These are phyloP conservation scores for Termitomyces sp. DNA, from an alignment of 768 basidiomycete species.

Conservation along the genomic window DNA sequence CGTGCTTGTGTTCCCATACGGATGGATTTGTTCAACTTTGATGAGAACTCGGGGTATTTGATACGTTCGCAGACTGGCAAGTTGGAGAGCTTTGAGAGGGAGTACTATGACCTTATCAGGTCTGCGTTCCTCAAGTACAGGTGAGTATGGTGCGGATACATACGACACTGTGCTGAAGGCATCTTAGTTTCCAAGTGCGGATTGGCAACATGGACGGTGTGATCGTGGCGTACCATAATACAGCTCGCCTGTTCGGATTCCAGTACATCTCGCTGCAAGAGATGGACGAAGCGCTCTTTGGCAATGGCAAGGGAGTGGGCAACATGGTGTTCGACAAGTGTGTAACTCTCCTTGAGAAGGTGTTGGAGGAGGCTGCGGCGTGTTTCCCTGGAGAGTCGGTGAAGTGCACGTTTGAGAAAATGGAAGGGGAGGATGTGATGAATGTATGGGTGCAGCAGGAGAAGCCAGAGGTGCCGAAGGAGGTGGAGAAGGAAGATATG, in stretches of 20 bases:
- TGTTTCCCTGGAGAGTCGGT: conserved; percentile 69
- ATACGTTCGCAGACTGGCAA: conserved; percentile 62
- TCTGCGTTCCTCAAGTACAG: conserved; percentile 94
- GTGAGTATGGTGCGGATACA: conserved; percentile 33
- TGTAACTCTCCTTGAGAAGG: conserved; percentile 63
- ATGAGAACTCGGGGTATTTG: conserved; percentile 77
- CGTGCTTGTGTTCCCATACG: conserved; percentile 83
- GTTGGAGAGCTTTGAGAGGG: conserved; percentile 82
- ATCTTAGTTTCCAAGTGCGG: conserved; percentile 83
- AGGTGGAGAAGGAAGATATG: conserved; percentile 2
- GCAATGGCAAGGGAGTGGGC: conserved; percentile 51
- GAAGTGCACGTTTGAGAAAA: conserved; percentile 59
- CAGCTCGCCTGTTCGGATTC: conserved; percentile 85
- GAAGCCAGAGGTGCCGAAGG: conserved; percentile 18
- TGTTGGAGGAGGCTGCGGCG: conserved; percentile 53
- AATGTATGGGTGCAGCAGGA: conserved; percentile 68
- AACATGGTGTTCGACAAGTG: conserved; percentile 75
- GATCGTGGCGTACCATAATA: conserved; percentile 86
- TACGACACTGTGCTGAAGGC: not conserved
- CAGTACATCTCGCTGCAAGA: conserved; percentile 86
- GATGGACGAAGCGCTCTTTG: conserved; percentile 84
- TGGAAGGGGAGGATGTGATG: conserved; percentile 37
- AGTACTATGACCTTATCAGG: conserved; percentile 92
- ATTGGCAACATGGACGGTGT: conserved; percentile 98
- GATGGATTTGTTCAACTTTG: conserved; percentile 80